Evolutionary conservation across 2,329 filamentous ascomycete species (phyloP).

Genomic region (Paecilomyces sp.): DNA sequence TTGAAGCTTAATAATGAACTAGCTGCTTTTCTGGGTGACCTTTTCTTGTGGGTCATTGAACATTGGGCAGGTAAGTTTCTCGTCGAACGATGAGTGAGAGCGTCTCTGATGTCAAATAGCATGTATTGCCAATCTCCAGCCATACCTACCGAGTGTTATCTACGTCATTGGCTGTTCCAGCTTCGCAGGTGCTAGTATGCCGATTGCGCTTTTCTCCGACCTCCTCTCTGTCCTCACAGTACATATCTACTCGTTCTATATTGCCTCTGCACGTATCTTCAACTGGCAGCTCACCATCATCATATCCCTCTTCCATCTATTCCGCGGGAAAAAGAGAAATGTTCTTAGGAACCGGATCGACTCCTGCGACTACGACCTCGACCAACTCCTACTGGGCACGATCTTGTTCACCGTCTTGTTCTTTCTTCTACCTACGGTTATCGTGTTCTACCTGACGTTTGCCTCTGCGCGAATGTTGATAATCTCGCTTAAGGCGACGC

Average conservation of each 20-base stretch:
- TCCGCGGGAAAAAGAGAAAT: conserved; percentile 96
- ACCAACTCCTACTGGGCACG: conserved; percentile 91
- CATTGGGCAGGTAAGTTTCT: conserved; percentile 75
- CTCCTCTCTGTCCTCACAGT: conserved; percentile 84
- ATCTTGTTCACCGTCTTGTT: conserved; percentile 94
- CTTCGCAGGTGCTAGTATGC: conserved; percentile 94
- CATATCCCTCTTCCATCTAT: conserved; percentile 95
- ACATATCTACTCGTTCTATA: conserved; percentile 97
- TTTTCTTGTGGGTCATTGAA: conserved; percentile 98
- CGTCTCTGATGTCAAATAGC: conserved; percentile 37
- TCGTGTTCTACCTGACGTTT: conserved; percentile 96
- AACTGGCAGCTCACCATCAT: conserved; percentile 98
- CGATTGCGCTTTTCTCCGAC: conserved; percentile 91
- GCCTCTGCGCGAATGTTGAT: conserved; percentile 91
- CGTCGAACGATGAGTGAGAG: background rate
- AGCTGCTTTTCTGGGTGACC: conserved; percentile 84
- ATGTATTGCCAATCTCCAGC: conserved; percentile 70
- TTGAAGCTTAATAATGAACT: conserved; percentile 93
- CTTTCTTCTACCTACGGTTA: conserved; percentile 88
- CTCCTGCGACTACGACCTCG: conserved; percentile 96
- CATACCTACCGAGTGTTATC: conserved; percentile 76
- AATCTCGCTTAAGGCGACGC: conserved; percentile 80
- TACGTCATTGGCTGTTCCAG: conserved; percentile 91
- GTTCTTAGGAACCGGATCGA: conserved; percentile 95
- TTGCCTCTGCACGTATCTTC: conserved; percentile 92